Evolutionary conservation across 2,329 filamentous ascomycete species (phyloP).

Genomic region (Penicillium expansum): DNA sequence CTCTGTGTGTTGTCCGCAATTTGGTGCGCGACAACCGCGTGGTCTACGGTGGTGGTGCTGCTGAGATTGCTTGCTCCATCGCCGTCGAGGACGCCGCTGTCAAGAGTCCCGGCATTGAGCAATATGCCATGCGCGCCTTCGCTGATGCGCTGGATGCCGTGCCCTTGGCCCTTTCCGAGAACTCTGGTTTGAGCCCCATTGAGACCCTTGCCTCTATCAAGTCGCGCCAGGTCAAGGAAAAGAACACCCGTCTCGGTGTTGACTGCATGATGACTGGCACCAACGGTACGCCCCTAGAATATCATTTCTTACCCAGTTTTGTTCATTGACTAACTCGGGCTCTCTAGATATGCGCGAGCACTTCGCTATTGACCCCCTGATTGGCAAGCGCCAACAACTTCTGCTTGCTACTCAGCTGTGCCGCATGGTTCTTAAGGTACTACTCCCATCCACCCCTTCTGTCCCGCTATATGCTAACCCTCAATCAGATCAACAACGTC

Average conservation of each 20-base stretch:
- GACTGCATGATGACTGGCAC: slow-evolving; percentile 96
- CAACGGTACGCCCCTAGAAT: slow-evolving; percentile 61
- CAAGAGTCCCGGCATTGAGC: slow-evolving; percentile 93
- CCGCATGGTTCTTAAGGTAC: slow-evolving; percentile 92
- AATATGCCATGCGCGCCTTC: slow-evolving; percentile 98
- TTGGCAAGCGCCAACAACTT: slow-evolving; percentile 96
- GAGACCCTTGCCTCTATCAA: slow-evolving; percentile 93
- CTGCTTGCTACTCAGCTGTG: slow-evolving; percentile 95
- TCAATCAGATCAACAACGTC: slow-evolving; percentile 73
- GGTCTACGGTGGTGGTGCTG: slow-evolving; percentile 94
- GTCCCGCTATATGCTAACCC: slow-evolving; percentile 17
- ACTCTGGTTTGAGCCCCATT: slow-evolving; percentile 93
- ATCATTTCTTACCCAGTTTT: background rate
- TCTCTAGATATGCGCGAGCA: slow-evolving; percentile 87
- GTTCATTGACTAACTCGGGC: slow-evolving; percentile 6
- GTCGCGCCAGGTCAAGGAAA: slow-evolving; percentile 90
- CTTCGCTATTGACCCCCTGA: slow-evolving; percentile 97
- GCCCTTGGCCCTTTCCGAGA: slow-evolving; percentile 95
- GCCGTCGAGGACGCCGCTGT: slow-evolving; percentile 93
- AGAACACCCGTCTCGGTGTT: slow-evolving; percentile 76
- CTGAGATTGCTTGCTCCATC: slow-evolving; percentile 94
- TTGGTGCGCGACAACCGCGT: slow-evolving; percentile 94
- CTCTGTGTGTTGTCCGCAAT: slow-evolving; percentile 95
- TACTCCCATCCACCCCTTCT: background rate
- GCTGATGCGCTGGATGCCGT: slow-evolving; percentile 89